These are phyloP conservation scores for Xylaria polymorpha DNA, from an alignment of 2,329 filamentous ascomycete genomes.

Conservation along the genomic window DNA sequence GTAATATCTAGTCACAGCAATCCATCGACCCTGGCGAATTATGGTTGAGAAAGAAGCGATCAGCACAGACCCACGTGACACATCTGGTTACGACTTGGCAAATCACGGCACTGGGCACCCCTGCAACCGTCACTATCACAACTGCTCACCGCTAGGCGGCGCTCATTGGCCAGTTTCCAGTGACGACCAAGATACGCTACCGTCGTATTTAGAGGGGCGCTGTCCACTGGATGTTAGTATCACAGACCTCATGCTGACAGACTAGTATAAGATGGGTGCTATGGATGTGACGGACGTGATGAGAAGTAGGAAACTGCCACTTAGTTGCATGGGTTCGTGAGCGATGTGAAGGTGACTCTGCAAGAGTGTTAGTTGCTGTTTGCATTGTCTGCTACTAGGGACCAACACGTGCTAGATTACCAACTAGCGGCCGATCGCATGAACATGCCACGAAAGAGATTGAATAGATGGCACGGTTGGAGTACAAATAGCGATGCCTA, in stretches of 20 bases:
- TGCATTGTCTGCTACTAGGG: conserved; percentile 1
- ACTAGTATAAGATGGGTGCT: conserved; percentile 25
- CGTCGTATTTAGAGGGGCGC: conserved; percentile 15
- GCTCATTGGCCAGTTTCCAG: conserved; percentile 27
- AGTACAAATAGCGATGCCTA: conserved; percentile 30
- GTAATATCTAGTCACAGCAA: conserved; percentile 2
- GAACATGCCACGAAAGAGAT: neutral
- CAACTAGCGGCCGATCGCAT: conserved; percentile 2
- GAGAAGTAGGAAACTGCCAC: conserved; percentile 3
- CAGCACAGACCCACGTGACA: conserved; percentile 23
- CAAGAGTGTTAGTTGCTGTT: conserved; percentile 4
- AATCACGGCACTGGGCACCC: conserved; percentile 29
- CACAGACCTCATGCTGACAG: conserved; percentile 11
- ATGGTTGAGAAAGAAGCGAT: conserved; percentile 20
- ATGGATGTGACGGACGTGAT: conserved; percentile 30
- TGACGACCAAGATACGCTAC: conserved; percentile 22
- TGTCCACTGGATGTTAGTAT: conserved; percentile 30
- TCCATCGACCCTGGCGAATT: conserved; percentile 2
- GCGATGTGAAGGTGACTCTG: conserved; percentile 9
- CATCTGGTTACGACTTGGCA: conserved; percentile 13
- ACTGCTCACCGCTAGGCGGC: conserved; percentile 2
- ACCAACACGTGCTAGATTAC: neutral
- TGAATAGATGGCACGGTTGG: neutral
- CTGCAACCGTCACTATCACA: conserved; percentile 32
- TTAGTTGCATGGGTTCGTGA: neutral